Conservation (phyloP, 768 basidiomycete species). For the Coprinellus micaceus region DNA sequence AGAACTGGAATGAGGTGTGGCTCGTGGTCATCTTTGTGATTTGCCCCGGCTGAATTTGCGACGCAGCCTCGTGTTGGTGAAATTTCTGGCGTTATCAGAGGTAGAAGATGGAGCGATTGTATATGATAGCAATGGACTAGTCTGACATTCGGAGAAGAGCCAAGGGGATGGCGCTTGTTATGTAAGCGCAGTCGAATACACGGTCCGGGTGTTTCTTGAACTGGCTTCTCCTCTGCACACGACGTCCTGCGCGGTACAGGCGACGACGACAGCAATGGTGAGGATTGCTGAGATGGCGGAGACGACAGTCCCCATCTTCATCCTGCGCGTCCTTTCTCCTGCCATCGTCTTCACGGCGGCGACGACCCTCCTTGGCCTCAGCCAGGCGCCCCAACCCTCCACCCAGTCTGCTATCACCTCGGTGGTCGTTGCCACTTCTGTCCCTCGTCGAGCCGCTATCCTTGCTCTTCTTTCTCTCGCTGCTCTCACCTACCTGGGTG, state of each 20-base stretch:
- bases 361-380: slow-evolving; percentile 54
- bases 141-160: background rate
- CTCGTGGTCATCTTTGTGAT: background rate
- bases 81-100: background rate
- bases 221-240: slow-evolving; percentile 3
- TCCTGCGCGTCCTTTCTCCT: slow-evolving; percentile 66
- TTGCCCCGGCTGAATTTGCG: background rate
- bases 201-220: background rate
- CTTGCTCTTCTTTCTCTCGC: slow-evolving; percentile 64
- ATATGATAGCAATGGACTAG: background rate
- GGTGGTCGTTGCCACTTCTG: slow-evolving; percentile 67
- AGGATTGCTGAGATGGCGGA: slow-evolving; percentile 16
- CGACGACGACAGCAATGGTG: slow-evolving; percentile 28
- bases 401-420: slow-evolving; percentile 65
- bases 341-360: slow-evolving; percentile 58
- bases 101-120: background rate
- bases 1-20: background rate
- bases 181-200: slow-evolving; percentile 3
- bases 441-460: slow-evolving; percentile 76
- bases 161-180: background rate
- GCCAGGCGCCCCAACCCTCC: slow-evolving; percentile 24
- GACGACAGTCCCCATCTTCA: slow-evolving; percentile 38
- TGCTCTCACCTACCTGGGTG: slow-evolving; percentile 71
- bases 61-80: background rate
- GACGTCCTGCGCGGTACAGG: background rate